Conservation (phyloP, 1,139 yeast species). For the Lodderomyces pseudojiufengensis region DNA sequence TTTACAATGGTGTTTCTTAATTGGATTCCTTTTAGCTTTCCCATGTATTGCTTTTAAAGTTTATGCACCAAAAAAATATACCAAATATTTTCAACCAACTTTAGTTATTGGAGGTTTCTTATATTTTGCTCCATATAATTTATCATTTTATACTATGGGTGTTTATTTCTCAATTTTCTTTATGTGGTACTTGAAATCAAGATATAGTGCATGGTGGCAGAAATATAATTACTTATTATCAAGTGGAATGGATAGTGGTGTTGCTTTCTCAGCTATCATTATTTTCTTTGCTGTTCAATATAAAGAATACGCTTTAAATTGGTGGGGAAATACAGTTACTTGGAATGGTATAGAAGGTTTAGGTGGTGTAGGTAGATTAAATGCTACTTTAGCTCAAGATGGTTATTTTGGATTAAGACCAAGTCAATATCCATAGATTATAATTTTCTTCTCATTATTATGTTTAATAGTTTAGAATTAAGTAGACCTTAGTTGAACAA, state of each 20-base stretch:
- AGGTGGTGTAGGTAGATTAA: conserved; percentile 11
- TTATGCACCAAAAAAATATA: conserved; percentile 26
- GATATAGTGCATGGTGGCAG: conserved; percentile 53
- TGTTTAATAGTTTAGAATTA: too few relatives aligned
- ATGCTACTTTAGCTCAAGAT: conserved; percentile 24
- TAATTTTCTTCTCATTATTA: too few relatives aligned
- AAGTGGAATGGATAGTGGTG: conserved; percentile 50
- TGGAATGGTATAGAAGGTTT: conserved; percentile 38
- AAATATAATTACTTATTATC: conserved; percentile 55
- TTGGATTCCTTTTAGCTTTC: conserved; percentile 48
- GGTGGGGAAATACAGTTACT: conserved; percentile 61
- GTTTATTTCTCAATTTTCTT: conserved; percentile 39
- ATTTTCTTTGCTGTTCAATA: conserved; percentile 55
- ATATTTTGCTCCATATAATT: conserved; percentile 47
- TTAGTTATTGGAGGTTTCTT: conserved; percentile 38
- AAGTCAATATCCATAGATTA: conserved; percentile 7
- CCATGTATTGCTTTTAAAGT: conserved; percentile 40
- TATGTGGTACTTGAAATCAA: conserved; percentile 44
- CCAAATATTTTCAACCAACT: conserved; percentile 43
- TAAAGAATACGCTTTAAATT: conserved; percentile 32
- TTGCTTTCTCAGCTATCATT: conserved; percentile 48
- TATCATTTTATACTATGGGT: conserved; percentile 46
- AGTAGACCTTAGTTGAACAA: too few relatives aligned
- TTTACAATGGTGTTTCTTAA: conserved; percentile 49
- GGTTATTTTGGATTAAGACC: conserved; percentile 47